phyloP scores from a whole-genome alignment of 208 protist genomes.

The Trypanosoma theileri region DNA sequence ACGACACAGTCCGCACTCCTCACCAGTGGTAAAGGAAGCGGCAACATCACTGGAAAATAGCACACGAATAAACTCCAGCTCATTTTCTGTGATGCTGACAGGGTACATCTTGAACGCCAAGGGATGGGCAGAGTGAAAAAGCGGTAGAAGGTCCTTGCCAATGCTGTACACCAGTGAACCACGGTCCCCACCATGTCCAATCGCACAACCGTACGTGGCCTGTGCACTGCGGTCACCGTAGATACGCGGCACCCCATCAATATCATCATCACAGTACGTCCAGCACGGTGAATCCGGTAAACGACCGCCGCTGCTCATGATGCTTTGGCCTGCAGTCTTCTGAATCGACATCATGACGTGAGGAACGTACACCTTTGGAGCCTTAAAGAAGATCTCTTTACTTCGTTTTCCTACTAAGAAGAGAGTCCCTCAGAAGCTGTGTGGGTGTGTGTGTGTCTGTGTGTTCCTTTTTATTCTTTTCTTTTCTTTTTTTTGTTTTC shows the following conservation, averaged over 20 bases:
- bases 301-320: background rate
- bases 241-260: slow-evolving; percentile 11
- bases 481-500: background rate
- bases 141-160: background rate
- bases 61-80: slow-evolving; percentile 28
- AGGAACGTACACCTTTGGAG: background rate
- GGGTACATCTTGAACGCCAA: slow-evolving; percentile 39
- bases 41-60: slow-evolving; percentile 19
- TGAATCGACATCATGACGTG: slow-evolving; percentile 25
- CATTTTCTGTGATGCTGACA: slow-evolving; percentile 26
- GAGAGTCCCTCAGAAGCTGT: too few species aligned
- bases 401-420: background rate
- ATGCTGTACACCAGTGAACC: slow-evolving; percentile 73
- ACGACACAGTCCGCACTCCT: slow-evolving; percentile 18
- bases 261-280: slow-evolving; percentile 3
- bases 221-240: slow-evolving; percentile 2
- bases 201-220: slow-evolving; percentile 9
- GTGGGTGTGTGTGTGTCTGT: too few species aligned
- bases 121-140: background rate
- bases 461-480: background rate
- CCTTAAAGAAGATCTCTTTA: background rate
- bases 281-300: background rate
- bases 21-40: background rate
- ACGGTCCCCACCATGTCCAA: slow-evolving; percentile 73
- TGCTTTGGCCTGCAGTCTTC: background rate